A percentile compares a stretch with the other conserved stretches of the same genome.
Evolutionary conservation across 805 yeast genomes (phyloP).

Genomic region (Debaryomyces tyrocola): DNA sequence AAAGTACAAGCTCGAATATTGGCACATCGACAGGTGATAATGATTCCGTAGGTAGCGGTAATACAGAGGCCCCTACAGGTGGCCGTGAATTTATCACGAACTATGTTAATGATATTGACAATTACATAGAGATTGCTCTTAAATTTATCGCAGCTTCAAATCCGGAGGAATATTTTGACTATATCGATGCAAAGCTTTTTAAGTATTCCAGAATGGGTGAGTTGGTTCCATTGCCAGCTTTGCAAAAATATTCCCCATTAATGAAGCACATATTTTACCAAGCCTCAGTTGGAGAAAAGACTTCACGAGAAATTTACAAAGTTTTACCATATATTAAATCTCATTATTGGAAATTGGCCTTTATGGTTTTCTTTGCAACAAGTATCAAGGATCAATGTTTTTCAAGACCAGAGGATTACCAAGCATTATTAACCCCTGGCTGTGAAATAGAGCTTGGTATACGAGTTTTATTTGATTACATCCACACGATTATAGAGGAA

Average conservation of each 20-base stretch:
- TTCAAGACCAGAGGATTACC: conserved; percentile 37
- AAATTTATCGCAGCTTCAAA: conserved; percentile 38
- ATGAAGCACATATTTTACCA: conserved; percentile 32
- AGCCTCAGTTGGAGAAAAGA: conserved; percentile 19
- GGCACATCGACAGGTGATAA: neutral
- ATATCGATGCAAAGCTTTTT: conserved; percentile 24
- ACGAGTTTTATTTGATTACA: conserved; percentile 32
- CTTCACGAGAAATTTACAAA: conserved; percentile 20
- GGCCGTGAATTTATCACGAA: neutral
- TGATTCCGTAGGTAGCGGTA: neutral
- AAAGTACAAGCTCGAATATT: neutral
- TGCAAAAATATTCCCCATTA: conserved; percentile 35
- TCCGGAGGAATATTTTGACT: conserved; percentile 31
- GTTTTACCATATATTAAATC: conserved; percentile 29
- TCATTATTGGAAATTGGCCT: conserved; percentile 36
- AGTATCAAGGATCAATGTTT: conserved; percentile 36
- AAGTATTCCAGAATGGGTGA: conserved; percentile 22
- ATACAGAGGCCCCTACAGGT: neutral
- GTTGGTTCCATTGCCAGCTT: conserved; percentile 21
- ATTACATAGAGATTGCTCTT: conserved; percentile 27
- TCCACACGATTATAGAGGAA: conserved; percentile 30
- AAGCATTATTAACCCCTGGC: conserved; percentile 18
- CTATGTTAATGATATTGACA: conserved; percentile 30
- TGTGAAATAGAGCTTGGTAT: conserved; percentile 23
- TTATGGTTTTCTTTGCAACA: conserved; percentile 29